phyloP scores from a whole-genome alignment of 2,329 filamentous ascomycete genomes.

The Geosmithia putterillii region DNA sequence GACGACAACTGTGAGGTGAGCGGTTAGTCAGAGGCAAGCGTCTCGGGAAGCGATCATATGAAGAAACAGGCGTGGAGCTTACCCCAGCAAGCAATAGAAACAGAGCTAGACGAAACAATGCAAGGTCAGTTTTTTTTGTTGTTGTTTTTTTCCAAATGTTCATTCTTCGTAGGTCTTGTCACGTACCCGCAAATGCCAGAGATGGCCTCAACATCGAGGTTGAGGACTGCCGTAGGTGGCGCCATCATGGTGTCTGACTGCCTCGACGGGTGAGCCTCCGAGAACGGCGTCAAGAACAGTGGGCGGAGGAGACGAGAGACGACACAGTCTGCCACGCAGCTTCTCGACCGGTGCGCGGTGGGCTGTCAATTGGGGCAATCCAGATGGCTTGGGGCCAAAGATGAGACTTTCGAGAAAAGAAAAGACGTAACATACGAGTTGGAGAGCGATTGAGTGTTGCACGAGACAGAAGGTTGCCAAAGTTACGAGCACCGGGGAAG shows the following conservation, averaged over 20 bases:
- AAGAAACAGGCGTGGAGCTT: slow-evolving; percentile 5
- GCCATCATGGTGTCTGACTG: slow-evolving; percentile 26
- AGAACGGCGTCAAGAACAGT: not conserved
- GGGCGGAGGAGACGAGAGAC: not conserved
- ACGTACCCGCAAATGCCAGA: slow-evolving; percentile 79
- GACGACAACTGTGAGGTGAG: slow-evolving; percentile 55
- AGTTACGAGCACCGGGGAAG: no score
- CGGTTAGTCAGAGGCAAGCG: slow-evolving; percentile 1
- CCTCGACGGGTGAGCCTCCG: not conserved
- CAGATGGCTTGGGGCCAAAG: no score
- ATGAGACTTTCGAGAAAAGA: no score
- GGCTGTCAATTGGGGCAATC: no score
- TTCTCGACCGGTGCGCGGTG: no score
- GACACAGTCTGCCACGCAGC: no score
- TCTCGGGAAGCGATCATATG: not conserved
- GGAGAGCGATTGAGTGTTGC: no score
- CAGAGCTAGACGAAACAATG: slow-evolving; percentile 49
- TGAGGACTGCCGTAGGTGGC: slow-evolving; percentile 42
- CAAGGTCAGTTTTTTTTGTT: slow-evolving; percentile 4
- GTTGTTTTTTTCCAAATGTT: not conserved
- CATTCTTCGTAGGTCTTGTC: not conserved
- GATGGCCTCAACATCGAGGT: slow-evolving; percentile 79
- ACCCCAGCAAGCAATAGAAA: slow-evolving; percentile 90
- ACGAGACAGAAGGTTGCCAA: no score
- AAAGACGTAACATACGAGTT: no score